Percentiles rank a stretch among this genome's conserved stretches.
These are phyloP conservation scores for Asparagopsis taxiformis DNA, from an alignment of 31 red algal genomes.

Conservation along the genomic window DNA sequence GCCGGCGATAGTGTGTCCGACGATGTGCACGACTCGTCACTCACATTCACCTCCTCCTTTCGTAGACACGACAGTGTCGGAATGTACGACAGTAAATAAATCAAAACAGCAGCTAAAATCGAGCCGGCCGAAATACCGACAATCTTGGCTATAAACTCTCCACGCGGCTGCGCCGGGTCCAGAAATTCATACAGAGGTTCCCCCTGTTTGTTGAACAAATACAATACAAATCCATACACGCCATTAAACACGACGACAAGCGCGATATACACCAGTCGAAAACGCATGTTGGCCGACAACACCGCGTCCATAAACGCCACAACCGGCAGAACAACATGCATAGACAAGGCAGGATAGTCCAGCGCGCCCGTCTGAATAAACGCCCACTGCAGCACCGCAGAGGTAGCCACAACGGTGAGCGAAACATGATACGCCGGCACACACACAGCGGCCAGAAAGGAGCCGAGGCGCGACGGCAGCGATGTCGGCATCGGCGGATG, in stretches of 20 bases:
- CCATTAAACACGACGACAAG: conserved; percentile 12
- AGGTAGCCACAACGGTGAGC: conserved; percentile 19
- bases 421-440: conserved; percentile 16
- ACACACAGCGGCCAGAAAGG: background rate
- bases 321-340: conserved; percentile 8
- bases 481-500: conserved; percentile 31
- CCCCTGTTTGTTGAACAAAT: background rate
- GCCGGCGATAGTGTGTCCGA: no score
- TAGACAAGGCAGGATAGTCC: conserved; percentile 17
- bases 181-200: conserved; percentile 2
- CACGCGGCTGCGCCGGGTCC: conserved; percentile 5
- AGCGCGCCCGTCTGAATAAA: conserved; percentile 4
- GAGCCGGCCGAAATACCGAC: conserved; percentile 15
- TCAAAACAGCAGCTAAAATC: conserved; percentile 22
- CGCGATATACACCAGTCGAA: conserved; percentile 14
- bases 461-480: conserved; percentile 39
- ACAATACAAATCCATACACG: conserved; percentile 5
- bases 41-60: no score
- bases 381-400: conserved; percentile 9
- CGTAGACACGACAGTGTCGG: no score
- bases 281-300: conserved; percentile 8
- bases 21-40: no score
- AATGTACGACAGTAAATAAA: conserved; percentile 32
- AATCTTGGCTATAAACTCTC: conserved; percentile 24
- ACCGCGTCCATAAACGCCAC: no score